Percentiles rank a stretch among this genome's conserved stretches.
Conservation (phyloP, 2,329 filamentous ascomycete genomes). For the Aspergillus alliaceus region DNA sequence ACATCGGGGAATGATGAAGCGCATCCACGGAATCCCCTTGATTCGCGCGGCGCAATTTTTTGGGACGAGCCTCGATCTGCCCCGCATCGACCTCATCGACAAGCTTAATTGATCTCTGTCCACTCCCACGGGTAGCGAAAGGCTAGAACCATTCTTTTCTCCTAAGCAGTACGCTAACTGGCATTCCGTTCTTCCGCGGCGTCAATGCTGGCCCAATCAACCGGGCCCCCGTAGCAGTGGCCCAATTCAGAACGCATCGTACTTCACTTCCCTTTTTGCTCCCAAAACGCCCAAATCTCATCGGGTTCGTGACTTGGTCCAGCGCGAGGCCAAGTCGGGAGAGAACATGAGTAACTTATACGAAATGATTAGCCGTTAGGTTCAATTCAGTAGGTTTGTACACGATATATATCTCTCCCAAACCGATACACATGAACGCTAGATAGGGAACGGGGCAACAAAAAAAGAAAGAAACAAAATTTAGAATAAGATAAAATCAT, state of each 20-base stretch:
- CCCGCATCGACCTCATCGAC: conserved; percentile 21
- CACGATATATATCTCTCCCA: conserved; percentile 9
- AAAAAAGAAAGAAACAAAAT: background rate
- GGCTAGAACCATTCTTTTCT: background rate
- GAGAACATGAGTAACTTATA: no score
- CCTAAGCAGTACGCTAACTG: background rate
- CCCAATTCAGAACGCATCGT: conserved; percentile 1
- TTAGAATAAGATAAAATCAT: background rate
- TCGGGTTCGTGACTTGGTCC: conserved; percentile 1
- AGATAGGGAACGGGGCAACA: background rate
- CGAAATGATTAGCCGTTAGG: conserved; percentile 10
- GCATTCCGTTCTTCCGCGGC: background rate
- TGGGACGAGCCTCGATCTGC: conserved; percentile 23
- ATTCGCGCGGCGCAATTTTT: conserved; percentile 14
- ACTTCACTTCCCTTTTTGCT: background rate
- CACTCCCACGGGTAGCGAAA: conserved; percentile 7
- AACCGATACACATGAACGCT: conserved; percentile 10
- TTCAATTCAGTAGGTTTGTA: conserved; percentile 7
- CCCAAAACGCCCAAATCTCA: background rate
- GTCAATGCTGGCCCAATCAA: conserved; percentile 4
- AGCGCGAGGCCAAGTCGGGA: conserved; percentile 4
- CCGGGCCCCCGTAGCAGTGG: conserved; percentile 1
- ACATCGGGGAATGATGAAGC: conserved; percentile 13
- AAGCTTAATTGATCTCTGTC: conserved; percentile 19
- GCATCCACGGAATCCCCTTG: conserved; percentile 14